Conservation (phyloP, 202 grass and related monocot genomes). For the Zizania palustris region DNA sequence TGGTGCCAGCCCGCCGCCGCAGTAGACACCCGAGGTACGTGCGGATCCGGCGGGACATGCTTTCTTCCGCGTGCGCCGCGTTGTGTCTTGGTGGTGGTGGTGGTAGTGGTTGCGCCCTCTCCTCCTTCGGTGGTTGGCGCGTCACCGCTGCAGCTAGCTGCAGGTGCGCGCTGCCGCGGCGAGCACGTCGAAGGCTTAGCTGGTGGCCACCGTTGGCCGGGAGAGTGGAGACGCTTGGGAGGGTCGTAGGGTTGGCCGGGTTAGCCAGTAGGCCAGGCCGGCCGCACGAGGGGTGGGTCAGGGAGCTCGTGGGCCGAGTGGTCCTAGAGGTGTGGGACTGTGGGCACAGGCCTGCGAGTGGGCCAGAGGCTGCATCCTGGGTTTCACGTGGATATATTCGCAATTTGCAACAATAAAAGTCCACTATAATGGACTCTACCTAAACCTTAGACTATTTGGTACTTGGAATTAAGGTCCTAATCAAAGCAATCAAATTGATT, state of each 20-base stretch:
- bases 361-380: neutral
- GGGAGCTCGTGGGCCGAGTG: too few relatives aligned
- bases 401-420: too few relatives aligned
- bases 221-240: neutral
- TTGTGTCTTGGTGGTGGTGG: neutral
- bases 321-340: neutral
- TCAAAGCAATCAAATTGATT: too few relatives aligned
- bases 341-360: neutral
- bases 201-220: too few relatives aligned
- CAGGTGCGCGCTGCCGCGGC: neutral
- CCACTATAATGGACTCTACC: too few relatives aligned
- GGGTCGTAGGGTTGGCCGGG: conserved; percentile 32
- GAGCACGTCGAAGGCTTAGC: neutral
- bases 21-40: conserved; percentile 55
- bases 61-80: neutral
- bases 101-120: neutral
- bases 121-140: neutral
- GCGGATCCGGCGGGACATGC: too few relatives aligned
- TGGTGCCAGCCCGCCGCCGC: conserved; percentile 41
- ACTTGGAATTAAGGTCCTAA: too few relatives aligned
- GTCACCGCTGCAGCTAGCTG: neutral
- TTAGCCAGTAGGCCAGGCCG: neutral
- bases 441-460: too few relatives aligned
- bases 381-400: neutral
- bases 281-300: neutral